Evolutionary conservation across 441 rosid genomes (phyloP), one percentile per base, ranked within the genome.

Genomic region (Populus hybrid): DNA sequence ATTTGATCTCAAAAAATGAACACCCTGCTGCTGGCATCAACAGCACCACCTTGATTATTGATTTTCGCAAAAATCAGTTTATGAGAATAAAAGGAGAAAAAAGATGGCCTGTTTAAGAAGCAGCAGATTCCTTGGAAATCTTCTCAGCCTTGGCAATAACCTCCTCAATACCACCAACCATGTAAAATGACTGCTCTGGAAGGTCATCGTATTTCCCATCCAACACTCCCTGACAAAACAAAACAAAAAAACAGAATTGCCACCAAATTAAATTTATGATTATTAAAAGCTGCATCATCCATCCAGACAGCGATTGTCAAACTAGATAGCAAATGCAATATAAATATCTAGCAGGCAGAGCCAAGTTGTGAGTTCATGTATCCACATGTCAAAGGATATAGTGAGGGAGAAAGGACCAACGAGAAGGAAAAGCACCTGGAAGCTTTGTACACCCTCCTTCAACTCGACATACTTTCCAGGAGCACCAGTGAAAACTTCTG

Each of bases 81-180:
- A 77, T 69, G 75, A 35, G 72, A 77, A 83, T 65, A 66, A 74
- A 77, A 78, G 69, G 61, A 74, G 50, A 64, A 67, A 75, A 40
- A 70, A 23, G 54, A 57, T 20, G 28, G 61, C 59, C 38, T 34
- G 67, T 30, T 72, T 88, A 87, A 30, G 90, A 86, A 30, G 90
- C 85, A 16, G 90, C 89, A 11, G 89, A 57, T 69, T 94, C 98
- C 92, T 82, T 90, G 54, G 98, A 85, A 61, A 94, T 92, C 90
- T 92, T 92, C 67, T 94, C 98, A 0, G 97, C 99, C 89, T 94
- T 95, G 6, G 98, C 93, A 81, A 95, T 88, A 46, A 95, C 99
- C 76, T 96, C 99, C 8, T 96, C 98, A 2, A 96, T 93, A 21
- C 99, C 99, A 72, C 98, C 99, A 80, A 96, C 97, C 99, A 96